A percentile compares a stretch with the other conserved stretches of the same genome.
Evolutionary conservation across 306 rosid species (phyloP).

Genomic region (Lathyrus aphaca): DNA sequence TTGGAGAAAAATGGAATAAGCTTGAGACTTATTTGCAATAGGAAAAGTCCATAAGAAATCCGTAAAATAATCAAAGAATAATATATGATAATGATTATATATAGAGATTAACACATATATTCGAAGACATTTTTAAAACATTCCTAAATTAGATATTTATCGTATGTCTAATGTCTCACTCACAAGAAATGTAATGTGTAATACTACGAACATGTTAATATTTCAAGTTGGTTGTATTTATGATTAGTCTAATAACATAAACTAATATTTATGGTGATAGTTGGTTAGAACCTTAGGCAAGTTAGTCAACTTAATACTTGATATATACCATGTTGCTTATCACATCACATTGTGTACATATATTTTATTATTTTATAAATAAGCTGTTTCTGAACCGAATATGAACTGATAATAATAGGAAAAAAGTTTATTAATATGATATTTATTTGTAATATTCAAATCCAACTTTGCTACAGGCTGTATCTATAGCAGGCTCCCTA

Average conservation of each 20-base stretch:
- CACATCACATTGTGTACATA: neutral
- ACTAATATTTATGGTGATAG: constrained; percentile 14
- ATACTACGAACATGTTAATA: neutral
- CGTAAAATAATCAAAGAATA: no score
- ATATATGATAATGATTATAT: no score
- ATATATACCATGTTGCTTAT: neutral
- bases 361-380: neutral
- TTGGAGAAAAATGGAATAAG: no score
- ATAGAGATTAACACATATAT: no score
- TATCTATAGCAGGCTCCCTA: neutral
- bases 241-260: neutral
- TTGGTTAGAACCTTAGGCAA: neutral
- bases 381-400: constrained; percentile 7
- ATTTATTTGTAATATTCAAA: neutral
- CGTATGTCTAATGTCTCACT: no score
- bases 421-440: neutral
- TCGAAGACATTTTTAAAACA: no score
- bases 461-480: constrained; percentile 27
- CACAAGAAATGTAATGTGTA: no score
- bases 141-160: no score
- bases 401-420: neutral
- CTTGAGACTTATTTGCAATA: no score
- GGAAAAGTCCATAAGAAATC: no score
- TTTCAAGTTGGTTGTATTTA: neutral
- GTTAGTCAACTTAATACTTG: neutral